Evolutionary conservation across 2,329 filamentous ascomycete species (phyloP), one percentile per base, ranked within the genome.

Genomic region (Clathrospora elynae): DNA sequence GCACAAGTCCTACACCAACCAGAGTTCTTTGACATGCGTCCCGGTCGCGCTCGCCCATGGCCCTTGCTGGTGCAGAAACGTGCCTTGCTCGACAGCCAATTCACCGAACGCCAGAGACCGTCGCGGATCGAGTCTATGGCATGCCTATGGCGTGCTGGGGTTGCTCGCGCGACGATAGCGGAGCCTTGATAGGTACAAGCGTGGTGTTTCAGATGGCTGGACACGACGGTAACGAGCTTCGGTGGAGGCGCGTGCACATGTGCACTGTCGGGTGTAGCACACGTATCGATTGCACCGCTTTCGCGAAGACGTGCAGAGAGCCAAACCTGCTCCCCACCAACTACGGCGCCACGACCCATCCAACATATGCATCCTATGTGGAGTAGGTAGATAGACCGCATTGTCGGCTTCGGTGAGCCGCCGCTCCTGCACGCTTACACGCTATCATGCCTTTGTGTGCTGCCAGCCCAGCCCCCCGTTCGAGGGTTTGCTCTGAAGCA

Each of bases 231-330:
- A 47, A 33, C 45, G 46, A 46, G 34, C n/a, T n/a, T n/a, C n/a
- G 23, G 22, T n/a, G 6, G 23, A 35, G 35, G 46, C 46, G 46
- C 42, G 42, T 44, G 39, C 42, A 32, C 41, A 40, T 18, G 13
- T n/a, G n/a, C n/a, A n/a, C n/a, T n/a, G n/a, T n/a, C n/a, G n/a
- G n/a, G n/a, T n/a, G n/a, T 26, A 37, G 31, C 37, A 12, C 36
- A 32, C 35, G 26, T 51, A 54, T 54, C 51, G 48, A 54, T 46
- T 49, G 48, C 43, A 36, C 24, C 51, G 35, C 35, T 48, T 46
- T 50, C 10, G 46, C 46, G 18, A 40, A 41, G 23, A 13, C 35
- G 30, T 47, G 42, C 44, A 45, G 30, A 30, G 22, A 9, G 13
- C 38, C 26, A 26, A 17, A 25, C 22, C 37, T n/a, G n/a, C n/a